These are phyloP conservation scores for Penicillium sp. DNA, from an alignment of 2,329 filamentous ascomycete species.

Conservation along the genomic window DNA sequence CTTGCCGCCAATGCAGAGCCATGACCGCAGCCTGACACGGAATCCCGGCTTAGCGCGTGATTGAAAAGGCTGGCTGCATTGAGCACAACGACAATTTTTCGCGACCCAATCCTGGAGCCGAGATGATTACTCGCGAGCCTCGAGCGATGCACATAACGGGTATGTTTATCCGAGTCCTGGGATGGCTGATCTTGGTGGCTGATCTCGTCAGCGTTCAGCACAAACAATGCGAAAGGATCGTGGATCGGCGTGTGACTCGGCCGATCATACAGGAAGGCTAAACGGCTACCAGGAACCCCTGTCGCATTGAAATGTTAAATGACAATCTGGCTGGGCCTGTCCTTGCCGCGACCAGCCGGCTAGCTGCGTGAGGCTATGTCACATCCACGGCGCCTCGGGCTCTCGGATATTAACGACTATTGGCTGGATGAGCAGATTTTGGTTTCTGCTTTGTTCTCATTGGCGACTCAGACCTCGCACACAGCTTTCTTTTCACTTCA, in stretches of 20 bases:
- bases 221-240: neutral
- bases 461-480: constrained; percentile 11
- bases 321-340: constrained; percentile 11
- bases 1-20: constrained; percentile 13
- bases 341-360: constrained; percentile 22
- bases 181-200: neutral
- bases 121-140: neutral
- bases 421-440: constrained; percentile 18
- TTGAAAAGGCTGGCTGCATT: constrained; percentile 33
- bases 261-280: constrained; percentile 2
- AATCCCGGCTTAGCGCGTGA: constrained; percentile 31
- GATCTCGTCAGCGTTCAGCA: neutral
- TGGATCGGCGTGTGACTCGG: neutral
- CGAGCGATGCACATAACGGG: neutral
- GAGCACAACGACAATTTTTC: constrained; percentile 5
- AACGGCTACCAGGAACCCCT: constrained; percentile 13
- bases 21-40: constrained; percentile 17
- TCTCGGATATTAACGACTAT: neutral
- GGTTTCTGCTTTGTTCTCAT: constrained; percentile 10
- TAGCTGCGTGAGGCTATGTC: constrained; percentile 25
- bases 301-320: neutral
- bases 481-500: constrained; percentile 6
- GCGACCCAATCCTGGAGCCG: neutral
- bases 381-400: constrained; percentile 17
- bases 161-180: neutral